phyloP scores from a whole-genome alignment of 805 yeast genomes.

The Sugiyamaella valdiviana region DNA sequence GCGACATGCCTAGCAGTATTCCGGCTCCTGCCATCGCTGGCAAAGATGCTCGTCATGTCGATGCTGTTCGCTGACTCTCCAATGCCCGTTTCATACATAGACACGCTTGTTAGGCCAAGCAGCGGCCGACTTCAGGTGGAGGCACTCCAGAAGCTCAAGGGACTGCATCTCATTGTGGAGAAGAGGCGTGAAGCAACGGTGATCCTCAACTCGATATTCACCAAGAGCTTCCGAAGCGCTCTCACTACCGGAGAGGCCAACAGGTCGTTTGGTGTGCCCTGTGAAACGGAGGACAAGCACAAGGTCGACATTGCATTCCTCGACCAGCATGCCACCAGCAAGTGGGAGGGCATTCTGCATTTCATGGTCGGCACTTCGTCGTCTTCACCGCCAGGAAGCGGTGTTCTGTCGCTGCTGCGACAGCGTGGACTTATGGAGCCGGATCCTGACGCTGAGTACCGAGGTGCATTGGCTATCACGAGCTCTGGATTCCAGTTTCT shows the following conservation, averaged over 20 bases:
- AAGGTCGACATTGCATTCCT: slow-evolving; percentile 58
- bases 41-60: slow-evolving; percentile 82
- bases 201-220: slow-evolving; percentile 59
- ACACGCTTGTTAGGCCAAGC: slow-evolving; percentile 63
- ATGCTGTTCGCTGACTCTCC: slow-evolving; percentile 78
- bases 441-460: slow-evolving; percentile 20
- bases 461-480: slow-evolving; percentile 54
- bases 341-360: slow-evolving; percentile 94
- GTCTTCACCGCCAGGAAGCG: slow-evolving; percentile 63
- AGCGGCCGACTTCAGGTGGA: slow-evolving; percentile 56
- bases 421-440: slow-evolving; percentile 89
- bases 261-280: slow-evolving; percentile 71
- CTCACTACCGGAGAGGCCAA: slow-evolving; percentile 69
- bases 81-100: slow-evolving; percentile 58
- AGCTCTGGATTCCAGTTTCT: slow-evolving; percentile 91
- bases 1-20: slow-evolving; percentile 94
- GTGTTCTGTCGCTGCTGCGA: slow-evolving; percentile 67
- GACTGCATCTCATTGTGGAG: slow-evolving; percentile 70
- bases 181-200: slow-evolving; percentile 39
- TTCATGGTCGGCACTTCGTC: slow-evolving; percentile 92
- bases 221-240: slow-evolving; percentile 71
- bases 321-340: slow-evolving; percentile 72
- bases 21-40: slow-evolving; percentile 79
- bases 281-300: slow-evolving; percentile 49
- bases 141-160: slow-evolving; percentile 67